Conservation (phyloP, 139 green algal genomes). For the Coccomyxa sp. region DNA sequence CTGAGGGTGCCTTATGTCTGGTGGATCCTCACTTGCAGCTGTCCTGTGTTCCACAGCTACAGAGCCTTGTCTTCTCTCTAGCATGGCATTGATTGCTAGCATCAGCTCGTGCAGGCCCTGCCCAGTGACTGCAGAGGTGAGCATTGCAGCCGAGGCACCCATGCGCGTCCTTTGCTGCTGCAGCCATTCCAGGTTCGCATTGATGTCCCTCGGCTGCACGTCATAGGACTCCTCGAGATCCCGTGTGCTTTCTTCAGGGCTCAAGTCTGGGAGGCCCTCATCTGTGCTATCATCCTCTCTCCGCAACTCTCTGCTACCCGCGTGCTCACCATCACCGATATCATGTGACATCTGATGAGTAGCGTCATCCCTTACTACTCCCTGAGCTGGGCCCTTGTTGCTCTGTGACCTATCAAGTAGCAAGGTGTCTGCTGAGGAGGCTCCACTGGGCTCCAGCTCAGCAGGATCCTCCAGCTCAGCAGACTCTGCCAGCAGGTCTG, state of each 20-base stretch:
- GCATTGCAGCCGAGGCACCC: not conserved
- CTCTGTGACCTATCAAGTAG: not conserved
- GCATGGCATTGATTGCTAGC: conserved; percentile 16
- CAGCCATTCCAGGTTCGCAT: not conserved
- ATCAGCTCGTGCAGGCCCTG: conserved; percentile 17
- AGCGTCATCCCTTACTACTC: not conserved
- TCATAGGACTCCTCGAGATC: not conserved
- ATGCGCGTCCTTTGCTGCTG: not conserved
- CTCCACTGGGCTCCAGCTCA: not conserved
- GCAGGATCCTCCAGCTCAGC: not conserved
- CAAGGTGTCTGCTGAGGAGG: not conserved
- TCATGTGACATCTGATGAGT: not conserved
- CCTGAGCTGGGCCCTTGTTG: not conserved
- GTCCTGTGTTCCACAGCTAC: too few relatives aligned
- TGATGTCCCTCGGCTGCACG: not conserved
- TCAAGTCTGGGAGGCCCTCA: not conserved
- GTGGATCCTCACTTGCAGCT: too few relatives aligned
- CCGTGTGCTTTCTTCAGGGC: not conserved
- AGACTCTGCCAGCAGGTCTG: conserved; percentile 19
- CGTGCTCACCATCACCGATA: not conserved
- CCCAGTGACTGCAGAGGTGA: conserved; percentile 8
- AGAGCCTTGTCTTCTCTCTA: too few relatives aligned
- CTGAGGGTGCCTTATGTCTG: too few relatives aligned
- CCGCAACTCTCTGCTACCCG: not conserved
- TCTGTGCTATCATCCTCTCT: not conserved